Base-by-base conservation (phyloP, 2,329 filamentous ascomycete species). In the Fusarium domesticum region DNA sequence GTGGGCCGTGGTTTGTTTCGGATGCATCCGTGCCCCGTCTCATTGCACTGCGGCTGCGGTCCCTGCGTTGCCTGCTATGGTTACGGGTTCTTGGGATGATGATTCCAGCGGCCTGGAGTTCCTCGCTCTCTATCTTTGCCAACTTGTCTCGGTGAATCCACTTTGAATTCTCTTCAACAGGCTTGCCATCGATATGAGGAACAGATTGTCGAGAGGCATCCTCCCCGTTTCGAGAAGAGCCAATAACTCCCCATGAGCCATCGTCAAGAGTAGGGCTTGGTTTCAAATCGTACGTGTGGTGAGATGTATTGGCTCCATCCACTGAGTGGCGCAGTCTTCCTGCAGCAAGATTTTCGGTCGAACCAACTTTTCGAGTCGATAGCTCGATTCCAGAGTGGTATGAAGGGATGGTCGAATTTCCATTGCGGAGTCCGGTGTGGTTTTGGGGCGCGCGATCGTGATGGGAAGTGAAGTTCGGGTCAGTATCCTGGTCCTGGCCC, bases 81-180 rank as follows among this genome's bases (percentile, higher is more conserved):
- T 79, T 70, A 51, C 80, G 70, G 23, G 76, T 60, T 57, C 73
- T 69, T 51, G 82, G 74, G 48, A 85, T 61, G 39, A 78, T 72
- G 56, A 91, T 83, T 20, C 87, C 88, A 6, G 87, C 87, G 47
- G 86, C 87, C 64, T 89, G 85, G 50, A 93, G 75, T 67, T 93
- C 88, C 60, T 84, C 78, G 56, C 74, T 92, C 68, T 93, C 88
- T 56, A 92, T 93, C 61, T 80, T 81, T 42, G 86, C 87, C 49
- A 93, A 70, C 68, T 92, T 92, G 68, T 93, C 88, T 44, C 88
- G 75, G 61, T 93, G 88, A 57, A 93, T 92, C 88, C 88, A 93
- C 65, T 88, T 85, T 23, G 83, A 86, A 48, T 81, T 75, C 48
- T 85, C 83, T 25, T 73, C 69, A 25, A 74, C 70, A 7, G 54